These are phyloP conservation scores for Suillus discolor DNA, from an alignment of 768 basidiomycete genomes.

Conservation along the genomic window DNA sequence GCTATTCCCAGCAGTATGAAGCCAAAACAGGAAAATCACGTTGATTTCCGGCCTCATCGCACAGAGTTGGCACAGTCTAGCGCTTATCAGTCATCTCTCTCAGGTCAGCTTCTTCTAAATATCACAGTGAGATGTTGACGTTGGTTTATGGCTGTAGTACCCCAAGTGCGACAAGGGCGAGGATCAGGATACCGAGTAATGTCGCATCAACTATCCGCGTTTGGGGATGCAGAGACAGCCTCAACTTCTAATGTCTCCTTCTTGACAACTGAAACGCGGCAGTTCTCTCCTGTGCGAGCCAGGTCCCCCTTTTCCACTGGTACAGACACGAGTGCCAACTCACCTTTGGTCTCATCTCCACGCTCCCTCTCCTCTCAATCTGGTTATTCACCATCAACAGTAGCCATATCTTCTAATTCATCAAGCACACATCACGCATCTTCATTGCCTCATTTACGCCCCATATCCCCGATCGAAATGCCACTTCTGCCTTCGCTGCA, in stretches of 20 bases:
- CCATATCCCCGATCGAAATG: conserved; percentile 22
- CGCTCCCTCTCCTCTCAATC: conserved; percentile 31
- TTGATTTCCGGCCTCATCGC: conserved; percentile 19
- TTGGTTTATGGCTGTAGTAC: conserved; percentile 16
- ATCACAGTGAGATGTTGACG: conserved; percentile 7
- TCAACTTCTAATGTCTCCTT: conserved; percentile 17
- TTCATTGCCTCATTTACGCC: conserved; percentile 31
- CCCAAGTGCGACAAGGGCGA: conserved; percentile 18
- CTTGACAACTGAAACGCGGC: conserved; percentile 14
- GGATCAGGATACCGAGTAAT: conserved; percentile 9
- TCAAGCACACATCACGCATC: conserved; percentile 40
- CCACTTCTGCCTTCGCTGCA: conserved; percentile 19
- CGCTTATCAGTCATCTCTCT: conserved; percentile 21
- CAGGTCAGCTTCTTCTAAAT: conserved; percentile 21
- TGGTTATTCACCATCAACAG: conserved; percentile 28
- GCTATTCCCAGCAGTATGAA: conserved; percentile 12
- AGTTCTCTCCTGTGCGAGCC: conserved; percentile 19
- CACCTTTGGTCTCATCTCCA: conserved; percentile 14
- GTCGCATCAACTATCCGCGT: conserved; percentile 17
- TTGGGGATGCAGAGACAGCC: conserved; percentile 26
- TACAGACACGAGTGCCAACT: conserved; percentile 3
- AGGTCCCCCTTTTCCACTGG: conserved; percentile 15
- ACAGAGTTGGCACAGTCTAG: conserved; percentile 14
- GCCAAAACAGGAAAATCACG: conserved; percentile 14
- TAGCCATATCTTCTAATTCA: conserved; percentile 45